Percentiles rank a stretch among this genome's conserved stretches.
These are phyloP conservation scores for Dovyalis caffra DNA, from an alignment of 345 rosid genomes.

Conservation along the genomic window DNA sequence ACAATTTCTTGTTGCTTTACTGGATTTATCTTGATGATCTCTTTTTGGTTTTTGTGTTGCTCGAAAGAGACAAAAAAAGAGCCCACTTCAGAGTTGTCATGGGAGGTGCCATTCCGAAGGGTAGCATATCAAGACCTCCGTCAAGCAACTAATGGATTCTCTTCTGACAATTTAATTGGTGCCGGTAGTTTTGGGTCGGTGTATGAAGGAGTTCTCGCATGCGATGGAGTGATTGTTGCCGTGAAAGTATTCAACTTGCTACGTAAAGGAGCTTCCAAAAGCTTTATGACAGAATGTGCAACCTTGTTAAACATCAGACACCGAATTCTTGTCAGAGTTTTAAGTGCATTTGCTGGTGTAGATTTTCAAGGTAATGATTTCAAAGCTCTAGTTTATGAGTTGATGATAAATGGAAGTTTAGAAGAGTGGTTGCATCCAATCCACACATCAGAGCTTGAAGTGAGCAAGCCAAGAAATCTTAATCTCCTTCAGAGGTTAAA, in stretches of 20 bases:
- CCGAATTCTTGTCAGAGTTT: neutral
- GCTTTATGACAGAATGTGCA: conserved; percentile 5
- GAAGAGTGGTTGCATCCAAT: conserved; percentile 12
- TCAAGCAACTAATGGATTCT: too few relatives aligned
- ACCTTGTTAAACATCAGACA: neutral
- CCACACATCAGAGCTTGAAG: neutral
- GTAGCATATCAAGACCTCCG: neutral
- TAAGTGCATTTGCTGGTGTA: neutral
- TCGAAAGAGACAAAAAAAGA: neutral
- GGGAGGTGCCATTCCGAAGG: neutral
- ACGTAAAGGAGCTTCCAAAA: neutral
- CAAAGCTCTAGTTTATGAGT: neutral
- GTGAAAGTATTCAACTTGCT: conserved; percentile 1
- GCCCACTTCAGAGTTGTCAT: neutral
- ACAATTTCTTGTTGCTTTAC: neutral
- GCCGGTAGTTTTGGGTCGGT: neutral
- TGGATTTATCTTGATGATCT: neutral
- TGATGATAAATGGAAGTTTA: neutral
- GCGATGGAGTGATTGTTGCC: neutral
- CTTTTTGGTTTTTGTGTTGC: neutral
- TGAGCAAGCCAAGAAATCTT: neutral
- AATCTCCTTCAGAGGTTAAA: neutral
- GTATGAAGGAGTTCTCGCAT: conserved; percentile 1
- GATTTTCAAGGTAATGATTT: neutral
- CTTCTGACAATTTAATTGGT: neutral